Percentiles rank a stretch among this genome's conserved stretches.
Conservation (phyloP, 805 yeast species). For the Starmerella stellata region DNA sequence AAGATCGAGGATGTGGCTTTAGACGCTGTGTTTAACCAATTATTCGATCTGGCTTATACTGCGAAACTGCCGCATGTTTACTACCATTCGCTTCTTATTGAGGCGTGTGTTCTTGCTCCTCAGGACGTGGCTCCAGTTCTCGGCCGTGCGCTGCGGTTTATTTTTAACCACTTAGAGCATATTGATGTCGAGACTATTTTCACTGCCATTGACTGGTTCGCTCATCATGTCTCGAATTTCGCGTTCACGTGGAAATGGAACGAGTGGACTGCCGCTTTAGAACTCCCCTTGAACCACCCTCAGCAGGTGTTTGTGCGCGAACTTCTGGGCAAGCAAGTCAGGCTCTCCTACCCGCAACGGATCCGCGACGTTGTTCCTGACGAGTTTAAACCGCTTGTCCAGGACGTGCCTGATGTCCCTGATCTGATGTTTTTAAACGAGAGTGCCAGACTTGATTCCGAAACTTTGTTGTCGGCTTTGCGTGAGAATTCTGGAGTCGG, state of each 20-base stretch:
- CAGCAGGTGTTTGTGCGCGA: conserved; percentile 54
- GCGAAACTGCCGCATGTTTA: conserved; percentile 44
- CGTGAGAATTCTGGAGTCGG: conserved; percentile 20
- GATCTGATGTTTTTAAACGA: conserved; percentile 27
- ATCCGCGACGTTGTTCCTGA: conserved; percentile 52
- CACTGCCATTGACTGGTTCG: conserved; percentile 74
- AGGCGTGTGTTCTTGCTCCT: conserved; percentile 69
- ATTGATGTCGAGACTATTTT: conserved; percentile 61
- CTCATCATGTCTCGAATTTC: conserved; percentile 82
- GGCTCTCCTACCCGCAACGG: conserved; percentile 58
- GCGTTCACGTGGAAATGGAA: conserved; percentile 96
- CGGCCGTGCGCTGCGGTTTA: conserved; percentile 75
- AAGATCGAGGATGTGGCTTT: conserved; percentile 80
- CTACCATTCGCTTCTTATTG: conserved; percentile 67
- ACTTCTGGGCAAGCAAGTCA: conserved; percentile 63
- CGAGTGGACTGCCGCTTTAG: conserved; percentile 53
- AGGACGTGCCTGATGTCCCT: conserved; percentile 22
- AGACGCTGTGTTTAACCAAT: conserved; percentile 60
- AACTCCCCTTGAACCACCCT: conserved; percentile 44
- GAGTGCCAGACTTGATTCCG: conserved; percentile 10
- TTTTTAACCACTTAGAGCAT: conserved; percentile 46
- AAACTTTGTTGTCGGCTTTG: conserved; percentile 21
- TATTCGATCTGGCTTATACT: conserved; percentile 55
- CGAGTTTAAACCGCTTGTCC: conserved; percentile 32
- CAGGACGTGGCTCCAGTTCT: conserved; percentile 80